phyloP scores from a whole-genome alignment of 202 grass and related monocot genomes.

The Panicum hallii region DNA sequence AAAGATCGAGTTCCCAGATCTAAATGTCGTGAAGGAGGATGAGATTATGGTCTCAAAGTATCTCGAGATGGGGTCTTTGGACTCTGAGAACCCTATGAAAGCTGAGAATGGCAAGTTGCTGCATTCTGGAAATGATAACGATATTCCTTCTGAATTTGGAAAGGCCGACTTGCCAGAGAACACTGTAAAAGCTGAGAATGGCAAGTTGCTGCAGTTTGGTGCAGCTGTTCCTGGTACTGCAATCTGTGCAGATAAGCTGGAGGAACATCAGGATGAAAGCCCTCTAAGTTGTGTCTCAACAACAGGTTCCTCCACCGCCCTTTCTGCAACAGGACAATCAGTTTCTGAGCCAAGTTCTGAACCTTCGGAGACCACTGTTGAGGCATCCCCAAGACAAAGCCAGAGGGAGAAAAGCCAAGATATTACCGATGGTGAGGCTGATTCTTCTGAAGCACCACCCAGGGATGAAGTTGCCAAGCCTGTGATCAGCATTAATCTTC shows the following conservation, averaged over 20 bases:
- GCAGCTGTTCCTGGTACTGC: conserved; percentile 46
- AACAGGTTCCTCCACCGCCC: conserved; percentile 1
- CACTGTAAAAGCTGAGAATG: conserved; percentile 48
- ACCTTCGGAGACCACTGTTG: conserved; percentile 44
- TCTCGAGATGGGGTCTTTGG: conserved; percentile 61
- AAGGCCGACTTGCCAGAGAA: conserved; percentile 73
- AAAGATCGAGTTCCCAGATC: conserved; percentile 82
- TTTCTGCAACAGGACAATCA: background rate
- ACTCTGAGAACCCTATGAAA: conserved; percentile 52
- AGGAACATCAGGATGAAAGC: conserved; percentile 52
- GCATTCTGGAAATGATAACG: conserved; percentile 48
- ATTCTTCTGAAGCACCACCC: conserved; percentile 53
- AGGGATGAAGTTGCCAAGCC: conserved; percentile 54
- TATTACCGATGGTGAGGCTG: conserved; percentile 52
- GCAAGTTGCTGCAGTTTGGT: conserved; percentile 47
- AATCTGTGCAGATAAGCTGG: conserved; percentile 40
- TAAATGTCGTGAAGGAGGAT: conserved; percentile 79
- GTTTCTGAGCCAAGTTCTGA: conserved; percentile 54
- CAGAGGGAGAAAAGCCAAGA: conserved; percentile 54
- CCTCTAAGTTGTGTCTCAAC: conserved; percentile 59
- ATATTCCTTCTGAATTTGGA: conserved; percentile 51
- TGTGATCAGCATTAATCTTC: conserved; percentile 64
- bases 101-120: conserved; percentile 49
- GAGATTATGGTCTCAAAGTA: conserved; percentile 83
- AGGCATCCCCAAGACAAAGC: conserved; percentile 33